A percentile compares a stretch with the other conserved stretches of the same genome.
Conservation (phyloP, 345 rosid genomes). For the Clarkia xantiana region DNA sequence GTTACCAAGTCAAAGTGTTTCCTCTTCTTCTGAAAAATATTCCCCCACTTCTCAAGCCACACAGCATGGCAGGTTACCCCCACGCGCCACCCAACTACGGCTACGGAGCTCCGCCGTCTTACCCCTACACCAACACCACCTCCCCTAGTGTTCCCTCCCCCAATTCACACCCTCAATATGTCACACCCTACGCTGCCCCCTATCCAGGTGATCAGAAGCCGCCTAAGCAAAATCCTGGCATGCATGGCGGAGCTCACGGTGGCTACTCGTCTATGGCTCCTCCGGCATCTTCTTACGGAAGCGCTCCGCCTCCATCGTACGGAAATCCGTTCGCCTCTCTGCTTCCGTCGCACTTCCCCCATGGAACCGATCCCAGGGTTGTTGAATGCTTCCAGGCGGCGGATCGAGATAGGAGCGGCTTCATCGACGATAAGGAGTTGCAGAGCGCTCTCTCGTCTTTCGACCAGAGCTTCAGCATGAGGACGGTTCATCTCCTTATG, state of each 20-base stretch:
- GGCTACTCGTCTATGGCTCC: not conserved
- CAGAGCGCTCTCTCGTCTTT: conserved; percentile 75
- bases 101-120: no score
- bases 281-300: not conserved
- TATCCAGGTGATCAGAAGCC: conserved; percentile 45
- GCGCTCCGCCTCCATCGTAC: conserved; percentile 18
- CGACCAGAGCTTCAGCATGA: conserved; percentile 71
- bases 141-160: no score
- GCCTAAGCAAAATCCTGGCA: conserved; percentile 40
- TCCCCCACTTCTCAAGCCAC: no score
- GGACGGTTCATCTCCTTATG: conserved; percentile 83
- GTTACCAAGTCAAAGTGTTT: no score
- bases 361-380: conserved; percentile 72
- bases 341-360: conserved; percentile 60
- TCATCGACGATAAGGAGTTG: conserved; percentile 79
- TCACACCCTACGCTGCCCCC: conserved; percentile 28
- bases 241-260: conserved; percentile 5
- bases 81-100: no score
- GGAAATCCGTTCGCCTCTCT: conserved; percentile 61
- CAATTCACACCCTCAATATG: conserved; percentile 17
- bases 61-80: no score
- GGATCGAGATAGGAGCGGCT: conserved; percentile 74
- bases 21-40: no score
- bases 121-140: no score
- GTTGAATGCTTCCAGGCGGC: conserved; percentile 76